Percentiles rank a stretch among this genome's conserved stretches.
Conservation (phyloP, 495 filamentous ascomycete genomes). For the Xylaria intraflava region DNA sequence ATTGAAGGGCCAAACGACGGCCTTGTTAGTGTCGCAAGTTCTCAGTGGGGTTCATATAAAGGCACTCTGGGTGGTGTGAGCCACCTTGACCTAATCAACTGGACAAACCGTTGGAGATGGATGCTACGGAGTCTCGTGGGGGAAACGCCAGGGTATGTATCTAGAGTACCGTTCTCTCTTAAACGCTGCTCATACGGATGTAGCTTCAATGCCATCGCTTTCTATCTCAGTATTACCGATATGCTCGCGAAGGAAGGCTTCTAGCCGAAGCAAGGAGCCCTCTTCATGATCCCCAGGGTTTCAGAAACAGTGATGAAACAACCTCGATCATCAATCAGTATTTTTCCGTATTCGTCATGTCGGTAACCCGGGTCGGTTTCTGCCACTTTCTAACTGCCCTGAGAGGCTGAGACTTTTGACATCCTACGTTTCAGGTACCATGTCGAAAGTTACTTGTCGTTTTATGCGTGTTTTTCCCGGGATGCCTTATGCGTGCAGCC, state of each 20-base stretch:
- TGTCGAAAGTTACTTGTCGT: too few relatives aligned
- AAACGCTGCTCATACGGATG: slow-evolving; percentile 11
- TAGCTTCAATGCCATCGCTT: slow-evolving; percentile 92
- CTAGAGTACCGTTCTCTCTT: background rate
- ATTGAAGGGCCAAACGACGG: slow-evolving; percentile 86
- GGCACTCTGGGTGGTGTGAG: slow-evolving; percentile 83
- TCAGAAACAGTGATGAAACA: background rate
- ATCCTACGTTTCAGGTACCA: too few relatives aligned
- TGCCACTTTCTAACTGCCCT: too few relatives aligned
- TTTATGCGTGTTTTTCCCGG: too few relatives aligned
- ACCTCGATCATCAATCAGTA: background rate
- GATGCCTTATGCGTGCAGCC: too few relatives aligned
- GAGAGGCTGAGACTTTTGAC: too few relatives aligned
- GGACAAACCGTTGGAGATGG: slow-evolving; percentile 80
- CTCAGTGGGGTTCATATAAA: slow-evolving; percentile 85
- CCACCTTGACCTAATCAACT: slow-evolving; percentile 93
- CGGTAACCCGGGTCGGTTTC: background rate
- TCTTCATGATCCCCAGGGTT: background rate
- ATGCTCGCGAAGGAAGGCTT: slow-evolving; percentile 72
- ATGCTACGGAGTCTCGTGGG: slow-evolving; percentile 60
- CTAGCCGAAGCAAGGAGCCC: slow-evolving; percentile 20
- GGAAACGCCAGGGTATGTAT: slow-evolving; percentile 58
- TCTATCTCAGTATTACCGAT: slow-evolving; percentile 86
- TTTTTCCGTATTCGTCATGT: background rate
- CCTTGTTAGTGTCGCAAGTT: slow-evolving; percentile 80